phyloP scores from a whole-genome alignment of 805 yeast species.

The Vanderwaltozyma verrucispora region DNA sequence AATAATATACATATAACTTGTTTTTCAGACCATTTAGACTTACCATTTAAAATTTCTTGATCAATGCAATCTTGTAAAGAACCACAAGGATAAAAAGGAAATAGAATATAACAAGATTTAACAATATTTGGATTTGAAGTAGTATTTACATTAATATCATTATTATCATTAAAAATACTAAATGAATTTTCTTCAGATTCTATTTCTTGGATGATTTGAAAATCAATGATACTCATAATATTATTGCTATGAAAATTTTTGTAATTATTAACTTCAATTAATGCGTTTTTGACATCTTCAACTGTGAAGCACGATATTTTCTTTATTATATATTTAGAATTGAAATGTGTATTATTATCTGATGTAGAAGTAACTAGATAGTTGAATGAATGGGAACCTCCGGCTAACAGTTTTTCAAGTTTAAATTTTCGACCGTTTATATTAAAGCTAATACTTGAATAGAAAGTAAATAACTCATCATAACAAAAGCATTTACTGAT shows the following conservation, averaged over 20 bases:
- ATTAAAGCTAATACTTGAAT: slow-evolving; percentile 41
- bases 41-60: slow-evolving; percentile 45
- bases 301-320: slow-evolving; percentile 72
- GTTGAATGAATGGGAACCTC: slow-evolving; percentile 83
- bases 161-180: neutral
- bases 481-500: neutral
- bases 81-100: slow-evolving; percentile 67
- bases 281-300: slow-evolving; percentile 63
- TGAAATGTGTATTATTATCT: too few relatives aligned
- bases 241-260: slow-evolving; percentile 58
- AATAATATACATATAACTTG: slow-evolving; percentile 54
- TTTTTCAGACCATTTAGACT: slow-evolving; percentile 40
- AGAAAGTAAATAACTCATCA: neutral
- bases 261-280: slow-evolving; percentile 70
- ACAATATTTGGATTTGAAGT: neutral
- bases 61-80: slow-evolving; percentile 78
- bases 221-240: slow-evolving; percentile 46
- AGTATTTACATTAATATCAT: too few relatives aligned
- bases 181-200: neutral
- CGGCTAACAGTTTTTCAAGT: slow-evolving; percentile 69
- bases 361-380: slow-evolving; percentile 43
- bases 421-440: slow-evolving; percentile 54
- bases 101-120: slow-evolving; percentile 58
- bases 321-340: slow-evolving; percentile 59
- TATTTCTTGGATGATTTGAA: slow-evolving; percentile 1